phyloP scores from a whole-genome alignment of 192 early-diverging fungal genomes.

The Jimgerdemannia flammicorona region DNA sequence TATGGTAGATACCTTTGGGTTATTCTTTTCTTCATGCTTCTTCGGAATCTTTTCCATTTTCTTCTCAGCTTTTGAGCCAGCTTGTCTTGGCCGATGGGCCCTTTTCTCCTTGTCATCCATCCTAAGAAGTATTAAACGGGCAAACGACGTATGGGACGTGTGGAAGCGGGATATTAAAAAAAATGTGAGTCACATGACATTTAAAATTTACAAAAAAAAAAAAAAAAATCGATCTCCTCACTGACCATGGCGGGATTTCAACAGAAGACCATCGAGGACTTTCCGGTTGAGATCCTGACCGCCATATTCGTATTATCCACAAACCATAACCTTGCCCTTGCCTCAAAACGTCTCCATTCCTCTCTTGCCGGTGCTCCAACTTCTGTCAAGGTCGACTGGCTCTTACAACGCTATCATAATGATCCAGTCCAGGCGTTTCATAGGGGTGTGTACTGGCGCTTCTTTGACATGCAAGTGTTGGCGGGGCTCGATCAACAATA shows the following conservation, averaged over 20 bases:
- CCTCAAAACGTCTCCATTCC: slow-evolving; percentile 6
- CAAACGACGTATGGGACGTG: not conserved
- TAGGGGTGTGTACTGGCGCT: slow-evolving; percentile 12
- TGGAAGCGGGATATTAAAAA: not conserved
- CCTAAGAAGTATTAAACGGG: not conserved
- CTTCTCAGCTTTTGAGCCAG: slow-evolving; percentile 78
- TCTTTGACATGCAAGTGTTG: slow-evolving; percentile 18
- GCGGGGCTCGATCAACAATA: slow-evolving; percentile 7
- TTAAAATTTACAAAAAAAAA: no score
- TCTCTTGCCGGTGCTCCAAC: slow-evolving; percentile 8
- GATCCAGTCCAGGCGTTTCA: slow-evolving; percentile 1
- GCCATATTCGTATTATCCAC: slow-evolving; percentile 25
- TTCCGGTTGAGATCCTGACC: slow-evolving; percentile 31
- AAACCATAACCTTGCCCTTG: slow-evolving; percentile 19
- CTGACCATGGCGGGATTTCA: no score
- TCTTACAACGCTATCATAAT: slow-evolving; percentile 10
- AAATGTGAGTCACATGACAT: not conserved
- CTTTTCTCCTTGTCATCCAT: slow-evolving; percentile 76
- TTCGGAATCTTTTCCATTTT: slow-evolving; percentile 74
- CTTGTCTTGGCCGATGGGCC: slow-evolving; percentile 75
- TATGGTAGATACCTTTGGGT: slow-evolving; percentile 65
- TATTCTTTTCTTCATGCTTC: slow-evolving; percentile 80
- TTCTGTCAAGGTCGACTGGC: slow-evolving; percentile 17
- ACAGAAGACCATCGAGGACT: not conserved
- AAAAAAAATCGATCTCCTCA: no score